Evolutionary conservation across 2,329 filamentous ascomycete genomes (phyloP), one percentile per base, ranked within the genome.

Genomic region (Microsporum audouinii): DNA sequence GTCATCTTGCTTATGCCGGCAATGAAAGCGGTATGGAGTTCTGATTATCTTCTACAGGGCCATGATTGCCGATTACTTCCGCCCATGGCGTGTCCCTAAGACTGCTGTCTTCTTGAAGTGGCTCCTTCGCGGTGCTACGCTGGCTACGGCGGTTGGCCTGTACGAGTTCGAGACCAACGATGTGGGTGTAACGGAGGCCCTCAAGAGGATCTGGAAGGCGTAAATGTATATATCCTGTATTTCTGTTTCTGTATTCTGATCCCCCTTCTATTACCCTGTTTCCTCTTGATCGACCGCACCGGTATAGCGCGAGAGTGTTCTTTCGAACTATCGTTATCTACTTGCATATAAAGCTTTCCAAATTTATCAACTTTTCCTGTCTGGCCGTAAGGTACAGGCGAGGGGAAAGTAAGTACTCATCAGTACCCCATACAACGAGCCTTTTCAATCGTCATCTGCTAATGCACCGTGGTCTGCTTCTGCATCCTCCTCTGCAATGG

Each of bases 141-240:
- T 92, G 62, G 79, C 89, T 59, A 89, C 91, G 65, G 91, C 88
- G 58, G 82, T 96, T 66, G 91, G 91, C 62, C 82, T 97, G 71
- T 99, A 99, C 78, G 92, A 97, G 77, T 97, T 97, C 70, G 94
- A 99, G 85, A 99, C 94, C 36, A 97, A 96, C 72, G 94, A 99
- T 68, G 90, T 99, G 59, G 94, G 94, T 66, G 75, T 99, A 63
- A 96, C 91, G 6, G 92, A 95, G 81, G 87, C 86, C 36, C 81
- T 96, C 67, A 90, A 88, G 82, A 84, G 88, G 72, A 79, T 97
- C 65, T 99, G 94, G 94, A 89, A 82, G 71, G 92, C 94, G 70
- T 76, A 60, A 62, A 65, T 68, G 65, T 64, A 67, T 55, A 61
- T 59, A 68, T 66, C 41, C 31, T 59, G 39, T 55, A 34, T 55